These are phyloP conservation scores for Candida jianshihensis DNA, from an alignment of 805 yeast genomes.

Conservation along the genomic window DNA sequence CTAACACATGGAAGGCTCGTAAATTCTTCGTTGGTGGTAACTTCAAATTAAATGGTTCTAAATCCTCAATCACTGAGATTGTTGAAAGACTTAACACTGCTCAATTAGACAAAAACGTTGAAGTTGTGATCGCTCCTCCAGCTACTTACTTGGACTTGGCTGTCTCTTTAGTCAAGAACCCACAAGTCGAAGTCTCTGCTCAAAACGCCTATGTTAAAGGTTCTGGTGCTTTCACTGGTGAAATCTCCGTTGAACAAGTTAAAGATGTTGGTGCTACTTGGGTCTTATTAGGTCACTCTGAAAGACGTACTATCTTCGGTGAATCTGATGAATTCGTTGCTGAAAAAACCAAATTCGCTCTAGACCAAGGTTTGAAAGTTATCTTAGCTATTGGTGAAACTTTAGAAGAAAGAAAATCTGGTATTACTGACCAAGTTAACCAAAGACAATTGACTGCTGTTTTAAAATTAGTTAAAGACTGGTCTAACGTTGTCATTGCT, in stretches of 20 bases:
- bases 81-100: conserved; percentile 78
- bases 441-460: conserved; percentile 89
- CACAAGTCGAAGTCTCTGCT: conserved; percentile 76
- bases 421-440: conserved; percentile 78
- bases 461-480: conserved; percentile 71
- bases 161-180: conserved; percentile 56
- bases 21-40: conserved; percentile 97
- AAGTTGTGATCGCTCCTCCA: conserved; percentile 96
- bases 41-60: conserved; percentile 97
- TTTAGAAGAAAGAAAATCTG: conserved; percentile 87
- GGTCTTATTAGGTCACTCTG: conserved; percentile 97
- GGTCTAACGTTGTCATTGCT: conserved; percentile 90
- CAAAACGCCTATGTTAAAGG: conserved; percentile 87
- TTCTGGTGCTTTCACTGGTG: conserved; percentile 98
- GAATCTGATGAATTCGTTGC: conserved; percentile 91
- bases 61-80: conserved; percentile 74
- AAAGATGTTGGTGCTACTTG: conserved; percentile 89
- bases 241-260: conserved; percentile 80
- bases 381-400: conserved; percentile 98
- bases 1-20: conserved; percentile 77
- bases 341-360: conserved; percentile 88
- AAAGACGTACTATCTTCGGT: conserved; percentile 90
- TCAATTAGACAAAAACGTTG: conserved; percentile 67
- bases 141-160: conserved; percentile 85
- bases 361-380: conserved; percentile 83